phyloP scores from a whole-genome alignment of 2,329 filamentous ascomycete species.

The Clonostachys solani region DNA sequence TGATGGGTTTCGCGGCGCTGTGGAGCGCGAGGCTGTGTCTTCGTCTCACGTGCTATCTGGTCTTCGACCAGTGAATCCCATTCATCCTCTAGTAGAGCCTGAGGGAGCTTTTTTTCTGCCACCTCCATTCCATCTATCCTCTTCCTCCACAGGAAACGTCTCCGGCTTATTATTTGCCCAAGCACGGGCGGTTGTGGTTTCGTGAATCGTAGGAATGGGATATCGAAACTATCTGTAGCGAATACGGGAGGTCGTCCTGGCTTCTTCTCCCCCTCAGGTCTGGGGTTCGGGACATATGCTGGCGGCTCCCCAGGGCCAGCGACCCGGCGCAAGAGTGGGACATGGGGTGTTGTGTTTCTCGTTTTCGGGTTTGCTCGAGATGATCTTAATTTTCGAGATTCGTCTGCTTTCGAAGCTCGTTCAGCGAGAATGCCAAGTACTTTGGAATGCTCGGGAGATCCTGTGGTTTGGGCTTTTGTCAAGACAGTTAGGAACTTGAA shows the following conservation, averaged over 20 bases:
- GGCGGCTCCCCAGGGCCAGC: conserved; percentile 28
- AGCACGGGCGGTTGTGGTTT: conserved; percentile 62
- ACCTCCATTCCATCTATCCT: conserved; percentile 29
- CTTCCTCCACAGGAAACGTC: conserved; percentile 35
- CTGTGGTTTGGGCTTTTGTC: conserved; percentile 26
- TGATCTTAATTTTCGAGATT: conserved; percentile 6
- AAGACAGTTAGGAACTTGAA: conserved; percentile 36
- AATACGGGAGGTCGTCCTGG: too few relatives aligned
- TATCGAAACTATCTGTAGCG: conserved; percentile 14
- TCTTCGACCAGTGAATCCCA: conserved; percentile 38
- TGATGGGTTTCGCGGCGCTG: conserved; percentile 16
- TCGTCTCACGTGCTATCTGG: conserved; percentile 12
- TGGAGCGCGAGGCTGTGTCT: background rate
- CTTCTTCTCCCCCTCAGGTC: conserved; percentile 3
- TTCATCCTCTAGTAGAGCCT: conserved; percentile 34
- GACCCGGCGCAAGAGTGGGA: conserved; percentile 25
- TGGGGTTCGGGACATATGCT: conserved; percentile 44
- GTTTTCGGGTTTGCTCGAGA: conserved; percentile 5
- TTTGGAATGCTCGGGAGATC: conserved; percentile 31
- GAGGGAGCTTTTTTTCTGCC: conserved; percentile 16
- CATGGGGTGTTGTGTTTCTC: conserved; percentile 7
- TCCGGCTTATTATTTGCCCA: conserved; percentile 51
- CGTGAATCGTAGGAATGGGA: conserved; percentile 62
- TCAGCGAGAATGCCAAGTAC: conserved; percentile 33
- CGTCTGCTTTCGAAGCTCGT: conserved; percentile 8